A percentile compares a stretch with the other conserved stretches of the same genome.
Evolutionary conservation across 768 basidiomycete species (phyloP).

Genomic region (Kondoa malvinella): DNA sequence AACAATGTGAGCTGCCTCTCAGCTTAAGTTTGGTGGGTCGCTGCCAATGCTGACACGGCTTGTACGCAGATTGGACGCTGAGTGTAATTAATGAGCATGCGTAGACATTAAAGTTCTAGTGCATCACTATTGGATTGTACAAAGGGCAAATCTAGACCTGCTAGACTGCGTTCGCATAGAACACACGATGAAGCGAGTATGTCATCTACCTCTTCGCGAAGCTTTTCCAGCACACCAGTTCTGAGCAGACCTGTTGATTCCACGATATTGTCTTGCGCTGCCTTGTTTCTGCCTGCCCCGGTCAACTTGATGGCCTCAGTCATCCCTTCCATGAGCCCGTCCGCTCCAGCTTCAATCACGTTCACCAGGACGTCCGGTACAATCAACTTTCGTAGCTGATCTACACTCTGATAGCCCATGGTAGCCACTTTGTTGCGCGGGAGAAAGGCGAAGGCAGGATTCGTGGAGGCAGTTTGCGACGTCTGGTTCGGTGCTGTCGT

Average conservation of each 20-base stretch:
- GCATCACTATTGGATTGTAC: conserved; percentile 36
- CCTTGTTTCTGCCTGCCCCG: conserved; percentile 27
- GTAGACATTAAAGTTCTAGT: neutral
- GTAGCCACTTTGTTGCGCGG: conserved; percentile 24
- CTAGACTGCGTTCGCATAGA: conserved; percentile 76
- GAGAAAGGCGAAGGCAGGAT: conserved; percentile 14
- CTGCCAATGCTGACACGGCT: too few relatives aligned
- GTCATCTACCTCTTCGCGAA: conserved; percentile 73
- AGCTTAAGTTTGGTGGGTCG: too few relatives aligned
- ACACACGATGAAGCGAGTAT: conserved; percentile 78
- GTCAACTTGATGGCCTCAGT: neutral
- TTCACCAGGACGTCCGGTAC: conserved; percentile 80
- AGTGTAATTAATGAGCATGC: too few relatives aligned
- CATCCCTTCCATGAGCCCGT: conserved; percentile 11
- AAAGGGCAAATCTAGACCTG: conserved; percentile 72
- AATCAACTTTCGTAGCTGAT: conserved; percentile 76
- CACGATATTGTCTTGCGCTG: conserved; percentile 36
- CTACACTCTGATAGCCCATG: conserved; percentile 32
- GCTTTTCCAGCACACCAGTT: conserved; percentile 51
- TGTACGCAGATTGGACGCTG: too few relatives aligned
- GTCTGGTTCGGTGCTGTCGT: neutral
- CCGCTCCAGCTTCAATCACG: conserved; percentile 43
- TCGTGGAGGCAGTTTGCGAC: neutral
- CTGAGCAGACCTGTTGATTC: neutral
- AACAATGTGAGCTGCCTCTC: too few relatives aligned